Percentiles rank a stretch among this genome's conserved stretches.
Conservation (phyloP, 73 alveolate species). For the Strombidium stylifer region DNA sequence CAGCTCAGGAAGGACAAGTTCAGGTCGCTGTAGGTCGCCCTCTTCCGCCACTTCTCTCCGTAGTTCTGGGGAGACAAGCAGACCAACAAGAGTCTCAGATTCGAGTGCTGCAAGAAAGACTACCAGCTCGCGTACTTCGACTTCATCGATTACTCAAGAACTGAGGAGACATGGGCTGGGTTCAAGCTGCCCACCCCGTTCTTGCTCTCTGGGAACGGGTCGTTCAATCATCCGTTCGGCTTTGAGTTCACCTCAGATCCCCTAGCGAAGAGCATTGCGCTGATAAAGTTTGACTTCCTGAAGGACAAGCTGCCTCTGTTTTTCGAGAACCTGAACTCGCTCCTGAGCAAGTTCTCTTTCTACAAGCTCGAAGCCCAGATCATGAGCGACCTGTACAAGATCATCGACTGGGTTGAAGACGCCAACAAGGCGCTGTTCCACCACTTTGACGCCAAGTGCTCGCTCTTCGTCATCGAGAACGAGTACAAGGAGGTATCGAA, state of each 20-base stretch:
- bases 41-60: not conserved
- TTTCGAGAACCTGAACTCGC: slow-evolving; percentile 18
- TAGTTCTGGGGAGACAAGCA: slow-evolving; percentile 20
- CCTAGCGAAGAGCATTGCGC: slow-evolving; percentile 16
- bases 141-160: slow-evolving; percentile 44
- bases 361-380: slow-evolving; percentile 6
- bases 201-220: slow-evolving; percentile 48
- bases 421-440: slow-evolving; percentile 19
- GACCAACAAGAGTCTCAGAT: slow-evolving; percentile 4
- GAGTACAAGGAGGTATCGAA: slow-evolving; percentile 2
- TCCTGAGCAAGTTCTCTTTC: slow-evolving; percentile 6
- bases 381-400: slow-evolving; percentile 15
- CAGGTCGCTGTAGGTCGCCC: not conserved
- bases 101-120: slow-evolving; percentile 1
- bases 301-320: slow-evolving; percentile 18
- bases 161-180: slow-evolving; percentile 31
- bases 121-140: slow-evolving; percentile 42
- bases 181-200: slow-evolving; percentile 38
- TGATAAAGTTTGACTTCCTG: not conserved
- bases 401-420: slow-evolving; percentile 17
- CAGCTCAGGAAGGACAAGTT: not conserved
- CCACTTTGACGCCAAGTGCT: not conserved
- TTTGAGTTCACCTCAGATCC: slow-evolving; percentile 32
- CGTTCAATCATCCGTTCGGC: slow-evolving; percentile 35
- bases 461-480: slow-evolving; percentile 18